Conservation (phyloP, 192 early-diverging fungal genomes). For the Backusella mclennaniae region DNA sequence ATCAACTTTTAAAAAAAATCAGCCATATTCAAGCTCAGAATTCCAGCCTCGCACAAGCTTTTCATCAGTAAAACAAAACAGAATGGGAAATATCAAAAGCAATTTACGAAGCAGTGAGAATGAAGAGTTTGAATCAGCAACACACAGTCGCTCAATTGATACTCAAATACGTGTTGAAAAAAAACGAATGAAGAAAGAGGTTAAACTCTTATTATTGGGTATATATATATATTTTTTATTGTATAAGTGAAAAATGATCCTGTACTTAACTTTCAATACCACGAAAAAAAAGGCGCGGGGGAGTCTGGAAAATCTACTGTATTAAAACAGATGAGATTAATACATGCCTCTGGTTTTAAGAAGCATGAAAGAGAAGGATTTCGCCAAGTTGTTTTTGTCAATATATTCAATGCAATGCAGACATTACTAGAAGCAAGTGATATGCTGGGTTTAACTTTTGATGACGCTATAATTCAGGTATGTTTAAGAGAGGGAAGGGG, state of each 20-base stretch:
- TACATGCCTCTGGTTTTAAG: slow-evolving; percentile 47
- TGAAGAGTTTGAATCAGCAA: slow-evolving; percentile 1
- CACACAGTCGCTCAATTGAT: slow-evolving; percentile 23
- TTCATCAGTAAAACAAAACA: not conserved
- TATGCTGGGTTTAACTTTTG: not conserved
- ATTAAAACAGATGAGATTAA: slow-evolving; percentile 50
- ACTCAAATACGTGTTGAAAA: slow-evolving; percentile 32
- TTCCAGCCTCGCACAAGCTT: not conserved
- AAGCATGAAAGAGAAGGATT: slow-evolving; percentile 39
- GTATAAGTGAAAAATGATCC: not conserved
- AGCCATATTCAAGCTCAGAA: not conserved
- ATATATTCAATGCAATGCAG: slow-evolving; percentile 44
- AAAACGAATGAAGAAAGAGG: slow-evolving; percentile 33
- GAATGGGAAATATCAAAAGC: slow-evolving; percentile 22
- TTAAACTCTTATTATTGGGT: slow-evolving; percentile 38
- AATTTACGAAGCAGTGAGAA: not conserved
- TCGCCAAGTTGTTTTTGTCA: slow-evolving; percentile 42
- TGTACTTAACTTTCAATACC: not conserved
- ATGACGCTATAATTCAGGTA: slow-evolving; percentile 38
- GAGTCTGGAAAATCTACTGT: slow-evolving; percentile 59
- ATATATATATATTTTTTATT: not conserved
- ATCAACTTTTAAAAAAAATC: not conserved
- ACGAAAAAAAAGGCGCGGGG: slow-evolving; percentile 42
- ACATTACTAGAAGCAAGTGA: slow-evolving; percentile 43
- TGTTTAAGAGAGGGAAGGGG: slow-evolving; percentile 62